Evolutionary conservation across 306 rosid species (phyloP), one percentile per base, ranked within the genome.

Genomic region (Abrus precatorius): DNA sequence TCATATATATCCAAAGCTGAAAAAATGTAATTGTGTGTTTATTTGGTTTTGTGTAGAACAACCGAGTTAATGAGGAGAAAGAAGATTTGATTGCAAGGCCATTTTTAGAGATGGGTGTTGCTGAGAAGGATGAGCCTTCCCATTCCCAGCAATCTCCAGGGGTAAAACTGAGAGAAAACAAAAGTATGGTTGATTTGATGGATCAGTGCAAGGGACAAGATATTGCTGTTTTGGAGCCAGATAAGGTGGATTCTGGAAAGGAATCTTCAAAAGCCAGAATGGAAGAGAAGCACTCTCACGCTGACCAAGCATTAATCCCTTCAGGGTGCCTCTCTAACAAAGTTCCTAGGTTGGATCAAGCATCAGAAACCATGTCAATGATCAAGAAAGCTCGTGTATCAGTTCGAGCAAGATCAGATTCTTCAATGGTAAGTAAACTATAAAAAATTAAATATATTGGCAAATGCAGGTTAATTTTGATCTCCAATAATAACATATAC

Each of bases 381-480:
- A 82, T 89, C 43, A 89, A 83, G 81, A 91, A 91, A 75, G 89
- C 91, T 11, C 89, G 95, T 0, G 95, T 91, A 3, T 89, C 92
- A 0, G 91, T 91, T 80, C 85, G 92, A 66, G 87, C 89, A 43
- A 80, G 78, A 77, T 89, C 90, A 10, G 91, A 91, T 47, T 75
- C 90, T 3, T 28, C 89, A 73, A 89, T 80, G 92, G 95, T 91
- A 69, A 83, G 84, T 82, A 12, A 47, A 8, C 5, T 64, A 61
- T 10, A 50, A 28, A 30, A 6, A 5, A 1, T 9, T 11, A 1
- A 20, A 3, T 11, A 34, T 41, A 62, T 14, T 73, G 14, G 65
- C 32, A 10, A 44, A 12, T 9, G 14, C 29, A 74, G 57, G 12
- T 38, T 2, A 12, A 10, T 20, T 48, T 6, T 38, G 55, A 66